Evolutionary conservation across 192 early-diverging fungal species (phyloP).

Genomic region (Physocladia obscura): DNA sequence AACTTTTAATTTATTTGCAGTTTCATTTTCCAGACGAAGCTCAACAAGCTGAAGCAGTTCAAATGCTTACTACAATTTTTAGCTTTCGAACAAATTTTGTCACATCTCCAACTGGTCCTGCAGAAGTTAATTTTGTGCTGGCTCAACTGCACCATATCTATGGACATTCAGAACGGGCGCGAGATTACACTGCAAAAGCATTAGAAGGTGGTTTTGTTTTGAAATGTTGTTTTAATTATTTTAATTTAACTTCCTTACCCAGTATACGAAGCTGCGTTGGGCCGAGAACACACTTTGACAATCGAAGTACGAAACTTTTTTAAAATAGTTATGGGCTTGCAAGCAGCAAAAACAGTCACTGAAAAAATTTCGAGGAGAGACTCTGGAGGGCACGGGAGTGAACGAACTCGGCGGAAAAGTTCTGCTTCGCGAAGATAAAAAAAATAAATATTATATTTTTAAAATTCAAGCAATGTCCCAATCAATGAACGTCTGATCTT

Average conservation of each 20-base stretch:
- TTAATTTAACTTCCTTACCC: not conserved
- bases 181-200: constrained; percentile 38
- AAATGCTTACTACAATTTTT: constrained; percentile 45
- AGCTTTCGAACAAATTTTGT: constrained; percentile 24
- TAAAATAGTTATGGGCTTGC: constrained; percentile 30
- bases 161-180: constrained; percentile 34
- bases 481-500: too few relatives aligned
- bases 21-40: constrained; percentile 35
- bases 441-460: too few relatives aligned
- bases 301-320: constrained; percentile 45
- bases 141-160: constrained; percentile 30
- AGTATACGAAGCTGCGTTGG: constrained; percentile 47
- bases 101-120: constrained; percentile 1
- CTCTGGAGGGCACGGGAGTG: not conserved
- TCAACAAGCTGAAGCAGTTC: constrained; percentile 52
- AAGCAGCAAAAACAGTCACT: not conserved
- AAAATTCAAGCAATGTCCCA: too few relatives aligned
- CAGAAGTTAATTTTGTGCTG: constrained; percentile 34
- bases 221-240: not conserved
- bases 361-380: not conserved
- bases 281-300: constrained; percentile 45
- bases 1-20: not conserved
- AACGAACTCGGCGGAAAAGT: not conserved
- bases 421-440: not conserved
- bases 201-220: constrained; percentile 36